Evolutionary conservation across 768 basidiomycete genomes (phyloP).

Genomic region (Lactarius psammicola): DNA sequence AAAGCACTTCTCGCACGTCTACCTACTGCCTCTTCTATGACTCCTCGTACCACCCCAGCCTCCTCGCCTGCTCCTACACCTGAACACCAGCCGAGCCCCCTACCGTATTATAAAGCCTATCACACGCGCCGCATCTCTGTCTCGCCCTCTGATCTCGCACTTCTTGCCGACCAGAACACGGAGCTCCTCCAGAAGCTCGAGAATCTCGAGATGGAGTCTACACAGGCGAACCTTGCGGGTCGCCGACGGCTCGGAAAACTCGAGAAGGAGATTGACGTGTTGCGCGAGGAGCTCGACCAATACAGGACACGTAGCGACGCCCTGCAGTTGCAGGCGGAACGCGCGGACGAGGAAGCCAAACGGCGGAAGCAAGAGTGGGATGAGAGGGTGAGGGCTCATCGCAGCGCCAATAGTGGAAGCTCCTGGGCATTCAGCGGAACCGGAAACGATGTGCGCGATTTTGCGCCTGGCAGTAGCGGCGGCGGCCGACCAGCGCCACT

Average conservation of each 20-base stretch:
- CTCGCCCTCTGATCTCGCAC: conserved; percentile 63
- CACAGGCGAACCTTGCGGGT: conserved; percentile 62
- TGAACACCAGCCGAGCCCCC: conserved; percentile 21
- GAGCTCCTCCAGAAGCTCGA: conserved; percentile 77
- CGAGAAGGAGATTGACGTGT: conserved; percentile 74
- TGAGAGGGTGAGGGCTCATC: conserved; percentile 50
- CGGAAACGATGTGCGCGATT: conserved; percentile 47
- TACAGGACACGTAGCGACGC: conserved; percentile 70
- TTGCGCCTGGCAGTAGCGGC: conserved; percentile 56
- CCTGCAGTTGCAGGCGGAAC: conserved; percentile 63
- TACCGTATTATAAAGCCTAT: conserved; percentile 31
- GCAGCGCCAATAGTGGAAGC: conserved; percentile 34
- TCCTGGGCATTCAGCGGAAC: conserved; percentile 33
- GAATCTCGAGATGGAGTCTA: conserved; percentile 68
- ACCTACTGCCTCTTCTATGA: conserved; percentile 35
- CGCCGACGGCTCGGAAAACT: conserved; percentile 66
- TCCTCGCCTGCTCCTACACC: conserved; percentile 31
- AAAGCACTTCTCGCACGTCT: conserved; percentile 66
- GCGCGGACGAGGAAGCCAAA: conserved; percentile 38
- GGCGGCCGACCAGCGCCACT: conserved; percentile 32
- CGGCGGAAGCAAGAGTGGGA: conserved; percentile 47
- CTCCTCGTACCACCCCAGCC: conserved; percentile 29
- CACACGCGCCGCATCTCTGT: conserved; percentile 55
- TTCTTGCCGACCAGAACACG: conserved; percentile 78
- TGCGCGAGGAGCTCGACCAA: conserved; percentile 74